Percentiles rank a stretch among this genome's conserved stretches.
Evolutionary conservation across 1,139 yeast genomes (phyloP).

Genomic region (Sugiyamaella grinbergsii): DNA sequence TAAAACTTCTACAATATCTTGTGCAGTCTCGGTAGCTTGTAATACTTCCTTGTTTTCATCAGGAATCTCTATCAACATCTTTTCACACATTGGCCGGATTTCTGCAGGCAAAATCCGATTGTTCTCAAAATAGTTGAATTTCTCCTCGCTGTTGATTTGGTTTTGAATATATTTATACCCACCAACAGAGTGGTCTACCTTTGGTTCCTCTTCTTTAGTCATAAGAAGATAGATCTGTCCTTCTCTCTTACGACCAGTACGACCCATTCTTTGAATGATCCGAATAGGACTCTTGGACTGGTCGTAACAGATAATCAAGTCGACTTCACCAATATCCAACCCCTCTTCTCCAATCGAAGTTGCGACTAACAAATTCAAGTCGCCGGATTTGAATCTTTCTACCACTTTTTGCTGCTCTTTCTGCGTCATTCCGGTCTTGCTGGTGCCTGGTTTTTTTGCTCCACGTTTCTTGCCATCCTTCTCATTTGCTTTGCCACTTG

Average conservation of each 20-base stretch:
- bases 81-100: constrained; percentile 53
- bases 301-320: constrained; percentile 87
- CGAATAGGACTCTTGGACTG: constrained; percentile 93
- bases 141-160: constrained; percentile 46
- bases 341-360: constrained; percentile 99
- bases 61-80: constrained; percentile 63
- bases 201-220: constrained; percentile 73
- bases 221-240: constrained; percentile 81
- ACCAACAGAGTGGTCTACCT: constrained; percentile 81
- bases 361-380: constrained; percentile 79
- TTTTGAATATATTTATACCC: constrained; percentile 81
- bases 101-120: constrained; percentile 68
- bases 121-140: constrained; percentile 44
- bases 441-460: constrained; percentile 22
- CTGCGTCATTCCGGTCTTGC: constrained; percentile 45
- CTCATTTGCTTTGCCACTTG: constrained; percentile 14
- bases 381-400: constrained; percentile 68
- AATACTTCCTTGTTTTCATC: constrained; percentile 63
- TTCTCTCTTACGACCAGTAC: constrained; percentile 94
- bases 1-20: constrained; percentile 67
- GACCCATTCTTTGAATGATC: constrained; percentile 93
- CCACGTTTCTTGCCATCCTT: constrained; percentile 20
- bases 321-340: constrained; percentile 96
- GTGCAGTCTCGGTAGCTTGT: constrained; percentile 50
- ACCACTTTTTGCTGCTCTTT: constrained; percentile 59